Base-by-base conservation (phyloP, 164 flowering plant genomes). In the Annona squamosa region DNA sequence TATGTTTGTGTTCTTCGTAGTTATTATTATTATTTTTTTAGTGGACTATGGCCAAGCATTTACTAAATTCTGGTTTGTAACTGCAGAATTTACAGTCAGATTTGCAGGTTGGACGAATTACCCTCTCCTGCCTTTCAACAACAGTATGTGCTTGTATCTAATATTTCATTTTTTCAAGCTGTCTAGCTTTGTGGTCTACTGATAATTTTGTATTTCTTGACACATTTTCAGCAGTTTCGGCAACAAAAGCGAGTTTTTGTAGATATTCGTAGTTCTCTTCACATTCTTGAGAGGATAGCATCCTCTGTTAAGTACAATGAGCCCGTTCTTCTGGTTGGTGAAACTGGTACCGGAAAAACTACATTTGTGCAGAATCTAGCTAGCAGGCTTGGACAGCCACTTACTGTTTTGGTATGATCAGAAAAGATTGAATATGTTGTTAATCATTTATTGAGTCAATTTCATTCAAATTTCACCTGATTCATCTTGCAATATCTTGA, bases 341-440 rank as follows among this genome's bases (percentile, higher is more conserved):
- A 96, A 83, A 96, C 99, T 76, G 99, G 99, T 74, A 93, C 98
- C 26, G 99, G 99, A 61, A 96, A 96, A 79, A 96, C 99, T 56
- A 96, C 99, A 0, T 88, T 96, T 77, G 99, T 96, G 41, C 99
- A 96, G 82, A 89, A 82, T 83, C 81, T 96, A 69, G 98, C 98
- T 13, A 41, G 48, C 43, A 86, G 87, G 85, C 83, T 96, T 63
- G 91, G 94, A 48, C 96, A 88, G 74, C 87, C 79, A 72, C 86
- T 96, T 46, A 93, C 90, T 65, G 98, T 96, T 72, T 75, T 96
- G 97, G 99, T 95, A 90, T 75, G 80, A 71, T 79, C n/a, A 2
- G 12, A 45, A 13, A 45, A 68, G 57, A 9, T 19, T 62, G 37
- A 43, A 19, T 42, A 46, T n/a, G 48, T 17, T 46, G 46, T 47